Percentiles rank a stretch among this genome's conserved stretches.
These are phyloP conservation scores for Lagenidium sp. DNA, from an alignment of 352 stramenopile genomes.

Conservation along the genomic window DNA sequence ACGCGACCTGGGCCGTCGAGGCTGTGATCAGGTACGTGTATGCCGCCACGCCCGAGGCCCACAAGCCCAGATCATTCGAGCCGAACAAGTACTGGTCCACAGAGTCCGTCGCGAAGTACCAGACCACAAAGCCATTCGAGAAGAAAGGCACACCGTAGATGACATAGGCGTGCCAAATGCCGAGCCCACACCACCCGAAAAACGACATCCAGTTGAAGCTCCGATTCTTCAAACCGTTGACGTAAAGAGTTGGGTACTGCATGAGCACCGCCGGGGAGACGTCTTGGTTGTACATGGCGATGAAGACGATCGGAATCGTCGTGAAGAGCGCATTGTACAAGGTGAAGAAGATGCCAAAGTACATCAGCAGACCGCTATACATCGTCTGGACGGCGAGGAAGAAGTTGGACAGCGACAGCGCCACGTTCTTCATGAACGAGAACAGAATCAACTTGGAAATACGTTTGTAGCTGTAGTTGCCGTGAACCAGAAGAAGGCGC, in stretches of 20 bases:
- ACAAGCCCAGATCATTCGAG: conserved; percentile 65
- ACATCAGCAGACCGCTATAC: conserved; percentile 86
- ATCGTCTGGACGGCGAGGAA: conserved; percentile 76
- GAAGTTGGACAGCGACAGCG: conserved; percentile 79
- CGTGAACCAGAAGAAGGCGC: conserved; percentile 72
- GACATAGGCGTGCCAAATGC: conserved; percentile 84
- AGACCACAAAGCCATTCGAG: conserved; percentile 73
- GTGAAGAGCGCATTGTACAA: conserved; percentile 88
- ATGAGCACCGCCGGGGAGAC: conserved; percentile 83
- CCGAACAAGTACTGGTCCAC: conserved; percentile 47
- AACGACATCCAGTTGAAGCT: conserved; percentile 88
- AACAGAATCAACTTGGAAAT: conserved; percentile 87
- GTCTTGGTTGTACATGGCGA: conserved; percentile 89
- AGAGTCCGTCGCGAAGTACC: conserved; percentile 60
- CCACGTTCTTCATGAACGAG: conserved; percentile 88
- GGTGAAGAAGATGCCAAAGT: conserved; percentile 86
- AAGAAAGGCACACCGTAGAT: conserved; percentile 83
- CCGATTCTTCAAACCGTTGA: conserved; percentile 82
- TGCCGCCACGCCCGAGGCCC: conserved; percentile 67
- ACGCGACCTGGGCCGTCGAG: conserved; percentile 73
- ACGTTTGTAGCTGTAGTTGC: conserved; percentile 88
- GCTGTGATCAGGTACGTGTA: conserved; percentile 85
- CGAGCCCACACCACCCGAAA: conserved; percentile 77
- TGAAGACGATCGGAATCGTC: conserved; percentile 84
- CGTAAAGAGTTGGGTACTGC: conserved; percentile 86